A percentile compares a stretch with the other conserved stretches of the same genome.
Conservation (phyloP, 768 basidiomycete genomes). For the Holtermanniella nyarrowii region DNA sequence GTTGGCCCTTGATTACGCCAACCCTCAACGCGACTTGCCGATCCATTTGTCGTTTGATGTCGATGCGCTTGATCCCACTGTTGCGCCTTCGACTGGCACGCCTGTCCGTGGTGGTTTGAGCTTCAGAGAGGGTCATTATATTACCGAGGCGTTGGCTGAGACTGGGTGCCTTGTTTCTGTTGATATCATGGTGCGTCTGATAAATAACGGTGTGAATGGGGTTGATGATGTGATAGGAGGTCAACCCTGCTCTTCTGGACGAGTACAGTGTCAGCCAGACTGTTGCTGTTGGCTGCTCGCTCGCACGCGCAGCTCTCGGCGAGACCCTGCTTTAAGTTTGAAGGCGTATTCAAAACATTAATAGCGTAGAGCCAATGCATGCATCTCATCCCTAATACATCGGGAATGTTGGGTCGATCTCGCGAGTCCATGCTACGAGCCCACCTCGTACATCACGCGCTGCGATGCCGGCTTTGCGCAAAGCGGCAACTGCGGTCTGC, state of each 20-base stretch:
- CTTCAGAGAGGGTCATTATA: constrained; percentile 97
- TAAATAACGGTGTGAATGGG: not conserved
- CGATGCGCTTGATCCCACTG: constrained; percentile 82
- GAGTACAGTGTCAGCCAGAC: constrained; percentile 68
- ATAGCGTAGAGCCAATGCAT: not conserved
- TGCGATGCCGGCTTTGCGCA: constrained; percentile 30
- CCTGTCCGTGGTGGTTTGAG: constrained; percentile 85
- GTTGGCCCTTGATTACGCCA: constrained; percentile 91
- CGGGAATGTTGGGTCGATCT: constrained; percentile 68
- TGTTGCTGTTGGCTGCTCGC: constrained; percentile 49
- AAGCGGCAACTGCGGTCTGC: constrained; percentile 65
- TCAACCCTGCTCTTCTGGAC: constrained; percentile 87
- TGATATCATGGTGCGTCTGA: constrained; percentile 71
- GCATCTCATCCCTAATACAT: constrained; percentile 53
- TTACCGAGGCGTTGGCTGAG: constrained; percentile 83
- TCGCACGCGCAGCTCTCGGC: constrained; percentile 40
- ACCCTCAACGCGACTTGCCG: constrained; percentile 68
- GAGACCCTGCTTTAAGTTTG: constrained; percentile 31
- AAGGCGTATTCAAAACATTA: not conserved
- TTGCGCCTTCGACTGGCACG: constrained; percentile 63
- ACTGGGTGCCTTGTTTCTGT: constrained; percentile 84
- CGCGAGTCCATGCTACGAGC: constrained; percentile 62
- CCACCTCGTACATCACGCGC: constrained; percentile 61
- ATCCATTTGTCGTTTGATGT: constrained; percentile 97
- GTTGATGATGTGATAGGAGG: constrained; percentile 53